Conservation (phyloP, 768 basidiomycete species). For the Rhodotorula diobovata region DNA sequence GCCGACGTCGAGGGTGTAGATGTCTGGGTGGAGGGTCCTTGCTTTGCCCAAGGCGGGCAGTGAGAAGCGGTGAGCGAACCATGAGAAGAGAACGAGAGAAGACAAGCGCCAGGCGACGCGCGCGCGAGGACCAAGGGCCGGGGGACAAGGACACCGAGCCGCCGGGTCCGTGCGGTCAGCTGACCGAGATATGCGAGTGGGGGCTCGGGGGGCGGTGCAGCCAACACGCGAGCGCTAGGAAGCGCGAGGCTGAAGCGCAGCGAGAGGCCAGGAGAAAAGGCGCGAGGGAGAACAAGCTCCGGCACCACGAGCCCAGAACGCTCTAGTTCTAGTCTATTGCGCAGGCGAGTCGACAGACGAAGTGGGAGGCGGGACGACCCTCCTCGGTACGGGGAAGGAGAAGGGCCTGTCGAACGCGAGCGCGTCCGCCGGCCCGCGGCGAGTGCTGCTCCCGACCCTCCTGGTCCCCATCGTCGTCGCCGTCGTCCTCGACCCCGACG, state of each 20-base stretch:
- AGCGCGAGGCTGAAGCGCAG: too few species aligned
- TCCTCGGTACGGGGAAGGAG: background rate
- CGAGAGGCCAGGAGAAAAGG: too few species aligned
- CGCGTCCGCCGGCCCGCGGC: background rate
- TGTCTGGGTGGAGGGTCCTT: background rate
- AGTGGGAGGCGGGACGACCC: background rate
- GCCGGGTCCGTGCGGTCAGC: too few species aligned
- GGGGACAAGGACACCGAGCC: too few species aligned
- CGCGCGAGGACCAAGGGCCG: background rate
- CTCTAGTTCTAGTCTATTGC: background rate
- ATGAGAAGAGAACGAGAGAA: background rate
- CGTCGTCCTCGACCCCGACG: background rate
- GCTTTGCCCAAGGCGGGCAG: background rate
- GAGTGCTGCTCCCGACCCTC: background rate
- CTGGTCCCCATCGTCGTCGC: background rate
- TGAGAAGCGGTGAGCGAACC: background rate
- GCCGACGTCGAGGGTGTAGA: background rate
- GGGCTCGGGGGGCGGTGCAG: too few species aligned
- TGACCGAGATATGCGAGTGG: background rate
- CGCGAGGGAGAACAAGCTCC: background rate
- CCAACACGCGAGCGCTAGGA: too few species aligned
- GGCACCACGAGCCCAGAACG: background rate
- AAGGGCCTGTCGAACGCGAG: background rate
- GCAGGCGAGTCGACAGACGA: background rate
- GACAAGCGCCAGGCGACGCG: background rate